Evolutionary conservation across 169 alveolate genomes (phyloP).

Genomic region (Theileria parva): DNA sequence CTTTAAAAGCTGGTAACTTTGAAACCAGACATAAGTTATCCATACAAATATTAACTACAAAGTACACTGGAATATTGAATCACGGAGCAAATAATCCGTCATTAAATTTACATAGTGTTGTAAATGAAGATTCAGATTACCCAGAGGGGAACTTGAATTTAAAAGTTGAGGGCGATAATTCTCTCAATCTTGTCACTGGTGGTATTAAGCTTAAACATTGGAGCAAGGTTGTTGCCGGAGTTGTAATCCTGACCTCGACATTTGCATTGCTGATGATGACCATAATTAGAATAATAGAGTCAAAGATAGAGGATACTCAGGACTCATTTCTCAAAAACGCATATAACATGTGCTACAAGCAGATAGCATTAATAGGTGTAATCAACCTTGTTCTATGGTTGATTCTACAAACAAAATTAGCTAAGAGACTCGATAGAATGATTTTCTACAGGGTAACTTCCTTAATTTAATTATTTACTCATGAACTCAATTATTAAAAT

Average conservation of each 20-base stretch:
- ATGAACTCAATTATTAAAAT: not conserved
- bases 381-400: constrained; percentile 79
- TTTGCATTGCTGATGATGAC: constrained; percentile 66
- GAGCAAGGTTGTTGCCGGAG: constrained; percentile 44
- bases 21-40: not conserved
- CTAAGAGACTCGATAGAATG: constrained; percentile 72
- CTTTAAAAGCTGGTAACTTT: not conserved
- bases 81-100: not conserved
- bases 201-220: not conserved
- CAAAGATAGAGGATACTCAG: constrained; percentile 67
- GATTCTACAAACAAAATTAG: constrained; percentile 78
- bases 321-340: constrained; percentile 78
- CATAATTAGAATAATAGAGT: constrained; percentile 60
- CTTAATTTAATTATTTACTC: not conserved
- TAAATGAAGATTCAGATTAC: not conserved
- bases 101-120: not conserved
- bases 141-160: not conserved
- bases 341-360: constrained; percentile 78
- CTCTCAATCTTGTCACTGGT: not conserved
- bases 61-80: not conserved
- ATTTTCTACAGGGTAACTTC: constrained; percentile 64
- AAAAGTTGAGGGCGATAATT: not conserved
- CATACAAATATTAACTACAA: not conserved
- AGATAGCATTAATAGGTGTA: constrained; percentile 78
- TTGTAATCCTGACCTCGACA: constrained; percentile 64